These are phyloP conservation scores for Colletotrichum sp. DNA, from an alignment of 2,329 filamentous ascomycete genomes.

Conservation along the genomic window DNA sequence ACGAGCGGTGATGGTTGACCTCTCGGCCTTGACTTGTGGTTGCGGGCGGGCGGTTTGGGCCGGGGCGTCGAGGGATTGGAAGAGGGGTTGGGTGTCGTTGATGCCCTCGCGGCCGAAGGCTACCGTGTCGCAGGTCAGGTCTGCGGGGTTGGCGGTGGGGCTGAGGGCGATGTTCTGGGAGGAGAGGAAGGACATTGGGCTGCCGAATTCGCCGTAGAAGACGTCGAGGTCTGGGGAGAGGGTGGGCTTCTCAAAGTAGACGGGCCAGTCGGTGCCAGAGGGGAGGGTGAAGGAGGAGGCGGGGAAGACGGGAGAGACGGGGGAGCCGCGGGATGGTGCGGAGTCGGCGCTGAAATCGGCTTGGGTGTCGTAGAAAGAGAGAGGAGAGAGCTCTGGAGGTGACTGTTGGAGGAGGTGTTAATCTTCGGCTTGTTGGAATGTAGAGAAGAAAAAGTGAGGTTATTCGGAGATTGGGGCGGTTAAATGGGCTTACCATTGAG, in stretches of 20 bases:
- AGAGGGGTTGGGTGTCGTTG: slow-evolving; percentile 29
- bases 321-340: slow-evolving; percentile 34
- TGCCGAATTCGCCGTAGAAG: slow-evolving; percentile 35
- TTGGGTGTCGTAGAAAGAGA: slow-evolving; percentile 24
- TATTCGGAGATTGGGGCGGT: background rate
- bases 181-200: slow-evolving; percentile 27
- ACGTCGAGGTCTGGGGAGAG: slow-evolving; percentile 31
- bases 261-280: slow-evolving; percentile 27
- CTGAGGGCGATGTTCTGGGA: slow-evolving; percentile 30
- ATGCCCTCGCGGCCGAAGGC: slow-evolving; percentile 27
- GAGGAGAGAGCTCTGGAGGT: slow-evolving; percentile 20
- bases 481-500: background rate
- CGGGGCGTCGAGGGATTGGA: slow-evolving; percentile 23
- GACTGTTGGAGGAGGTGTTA: slow-evolving; percentile 9
- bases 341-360: slow-evolving; percentile 39
- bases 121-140: slow-evolving; percentile 28
- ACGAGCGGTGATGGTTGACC: background rate
- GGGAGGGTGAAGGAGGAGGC: slow-evolving; percentile 32
- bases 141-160: slow-evolving; percentile 39
- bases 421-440: background rate
- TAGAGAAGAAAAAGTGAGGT: background rate
- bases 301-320: slow-evolving; percentile 32
- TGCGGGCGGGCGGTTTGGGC: background rate
- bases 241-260: slow-evolving; percentile 32
- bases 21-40: background rate